Evolutionary conservation across 257 asterid genomes (phyloP), one percentile per base, ranked within the genome.

Genomic region (Agastache rugosa): DNA sequence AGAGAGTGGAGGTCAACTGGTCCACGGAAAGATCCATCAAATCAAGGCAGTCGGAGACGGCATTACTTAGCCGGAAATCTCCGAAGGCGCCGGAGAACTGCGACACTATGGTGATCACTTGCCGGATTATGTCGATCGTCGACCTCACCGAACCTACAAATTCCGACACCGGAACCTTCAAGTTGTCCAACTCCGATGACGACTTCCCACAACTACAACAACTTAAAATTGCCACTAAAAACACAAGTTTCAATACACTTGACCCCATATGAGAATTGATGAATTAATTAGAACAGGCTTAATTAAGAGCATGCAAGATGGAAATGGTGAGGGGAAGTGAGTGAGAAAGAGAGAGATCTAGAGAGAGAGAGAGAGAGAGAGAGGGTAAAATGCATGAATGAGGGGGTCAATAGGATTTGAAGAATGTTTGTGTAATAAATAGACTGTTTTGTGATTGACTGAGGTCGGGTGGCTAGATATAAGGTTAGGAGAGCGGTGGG

Each of bases 31-130:
- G 80, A 71, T 88, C 95, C 80, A 90, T 85, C 80, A 90, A 71
- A 69, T 88, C 93, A 14, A 85, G 92, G 78, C 96, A 90, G 15
- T 88, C 89, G 25, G 90, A 68, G 20, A 85, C 75, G 29, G 93
- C 91, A 51, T 78, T 79, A 3, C 81, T 78, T n/a, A 80, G 76
- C 76, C 90, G 85, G 82, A 82, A 84, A 72, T 84, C 83, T 10
- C 85, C 87, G 22, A 79, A 79, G 0, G 6, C 74, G 4, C 82
- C 82, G 78, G 75, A 72, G 76, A 83, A 84, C 48, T 65, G 74
- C 20, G 91, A 77, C 69, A 88, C 88, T 1, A 68, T 60, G 1
- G 88, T 72, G 11, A 68, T 84, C 7, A 85, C 89, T 44, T 82
- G 71, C 61, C 69, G 71, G 39, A 88, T 58, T 2, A 75, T 66